phyloP scores from a whole-genome alignment of 306 rosid genomes.

The Gastrolobium villosum region DNA sequence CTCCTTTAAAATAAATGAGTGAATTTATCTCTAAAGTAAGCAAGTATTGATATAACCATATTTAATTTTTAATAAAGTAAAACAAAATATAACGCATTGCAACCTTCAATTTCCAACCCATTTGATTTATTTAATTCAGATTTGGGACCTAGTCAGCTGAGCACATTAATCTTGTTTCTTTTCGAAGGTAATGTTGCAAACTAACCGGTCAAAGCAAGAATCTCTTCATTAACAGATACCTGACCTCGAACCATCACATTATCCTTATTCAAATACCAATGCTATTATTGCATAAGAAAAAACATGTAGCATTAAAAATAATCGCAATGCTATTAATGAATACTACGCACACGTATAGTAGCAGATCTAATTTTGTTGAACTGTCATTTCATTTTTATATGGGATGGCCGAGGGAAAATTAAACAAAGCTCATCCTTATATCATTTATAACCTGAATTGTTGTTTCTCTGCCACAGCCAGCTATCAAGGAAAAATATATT shows the following conservation, averaged over 20 bases:
- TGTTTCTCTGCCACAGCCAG: constrained; percentile 37
- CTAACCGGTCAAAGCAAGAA: neutral
- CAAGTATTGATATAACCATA: too few relatives aligned
- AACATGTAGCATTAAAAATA: constrained; percentile 7
- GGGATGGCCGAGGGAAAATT: constrained; percentile 29
- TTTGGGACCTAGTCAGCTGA: neutral
- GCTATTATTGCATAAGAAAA: neutral
- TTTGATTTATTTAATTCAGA: neutral
- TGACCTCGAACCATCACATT: constrained; percentile 20
- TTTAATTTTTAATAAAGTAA: too few relatives aligned
- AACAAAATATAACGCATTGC: too few relatives aligned
- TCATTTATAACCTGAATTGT: constrained; percentile 42
- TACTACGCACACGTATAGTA: neutral
- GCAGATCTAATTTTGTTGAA: neutral
- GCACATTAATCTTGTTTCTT: neutral
- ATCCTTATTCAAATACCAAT: constrained; percentile 33
- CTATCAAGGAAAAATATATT: constrained; percentile 20
- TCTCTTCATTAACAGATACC: constrained; percentile 19
- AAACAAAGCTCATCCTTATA: constrained; percentile 5
- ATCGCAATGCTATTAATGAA: constrained; percentile 37
- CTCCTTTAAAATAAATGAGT: too few relatives aligned
- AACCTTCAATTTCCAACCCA: neutral
- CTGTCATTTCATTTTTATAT: constrained; percentile 11
- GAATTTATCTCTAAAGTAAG: too few relatives aligned
- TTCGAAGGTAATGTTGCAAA: neutral